These are phyloP conservation scores for Eragrostis curvula DNA, from an alignment of 176 grass and related monocot species.

Conservation along the genomic window DNA sequence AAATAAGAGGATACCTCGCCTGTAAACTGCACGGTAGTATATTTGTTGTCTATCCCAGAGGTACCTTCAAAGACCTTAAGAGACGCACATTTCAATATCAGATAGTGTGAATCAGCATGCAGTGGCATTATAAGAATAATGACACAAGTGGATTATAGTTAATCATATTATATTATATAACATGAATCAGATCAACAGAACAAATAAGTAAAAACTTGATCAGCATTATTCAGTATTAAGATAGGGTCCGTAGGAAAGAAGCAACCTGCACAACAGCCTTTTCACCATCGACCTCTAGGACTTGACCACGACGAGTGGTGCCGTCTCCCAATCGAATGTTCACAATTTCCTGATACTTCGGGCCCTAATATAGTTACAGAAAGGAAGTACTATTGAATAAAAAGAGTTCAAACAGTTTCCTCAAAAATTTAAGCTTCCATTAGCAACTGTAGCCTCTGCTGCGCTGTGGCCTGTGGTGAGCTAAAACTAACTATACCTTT, in stretches of 20 bases:
- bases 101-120: not conserved
- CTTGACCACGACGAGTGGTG: constrained; percentile 92
- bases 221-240: constrained; percentile 5
- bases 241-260: constrained; percentile 32
- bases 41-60: constrained; percentile 95
- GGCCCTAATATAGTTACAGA: constrained; percentile 59
- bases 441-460: constrained; percentile 1
- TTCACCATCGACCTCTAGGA: constrained; percentile 98
- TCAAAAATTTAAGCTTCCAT: not conserved
- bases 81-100: constrained; percentile 30
- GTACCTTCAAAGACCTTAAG: constrained; percentile 93
- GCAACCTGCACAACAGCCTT: constrained; percentile 97
- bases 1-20: constrained; percentile 61
- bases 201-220: constrained; percentile 9
- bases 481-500: constrained; percentile 56
- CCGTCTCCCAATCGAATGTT: constrained; percentile 98
- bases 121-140: not conserved
- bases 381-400: not conserved
- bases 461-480: not conserved
- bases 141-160: not conserved
- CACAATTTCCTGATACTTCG: constrained; percentile 99
- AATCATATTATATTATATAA: not conserved
- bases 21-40: constrained; percentile 90
- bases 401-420: not conserved
- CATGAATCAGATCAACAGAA: not conserved